Evolutionary conservation across 2,329 filamentous ascomycete genomes (phyloP).

Genomic region (Pseudocercospora vitis): DNA sequence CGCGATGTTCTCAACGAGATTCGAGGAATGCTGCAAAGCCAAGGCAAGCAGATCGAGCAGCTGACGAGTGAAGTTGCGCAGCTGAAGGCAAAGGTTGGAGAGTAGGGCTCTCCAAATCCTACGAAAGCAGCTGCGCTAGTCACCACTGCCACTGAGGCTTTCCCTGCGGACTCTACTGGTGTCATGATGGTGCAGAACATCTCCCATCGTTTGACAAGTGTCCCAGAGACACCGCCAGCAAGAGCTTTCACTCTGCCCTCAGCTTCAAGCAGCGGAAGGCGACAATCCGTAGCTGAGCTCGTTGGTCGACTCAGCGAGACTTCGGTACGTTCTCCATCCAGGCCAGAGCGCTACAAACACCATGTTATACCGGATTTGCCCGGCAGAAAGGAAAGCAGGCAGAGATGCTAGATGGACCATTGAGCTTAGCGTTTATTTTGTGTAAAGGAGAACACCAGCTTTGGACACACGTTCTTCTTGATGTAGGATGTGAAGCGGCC

Average conservation of each 20-base stretch:
- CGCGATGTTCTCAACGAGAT: conserved; percentile 72
- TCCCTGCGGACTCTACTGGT: not conserved
- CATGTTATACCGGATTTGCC: conserved; percentile 17
- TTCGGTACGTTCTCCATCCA: not conserved
- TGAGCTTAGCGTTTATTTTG: not conserved
- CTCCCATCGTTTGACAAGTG: not conserved
- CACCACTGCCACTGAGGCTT: not conserved
- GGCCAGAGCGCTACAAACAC: conserved; percentile 11
- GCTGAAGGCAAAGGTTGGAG: conserved; percentile 64
- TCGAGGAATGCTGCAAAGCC: conserved; percentile 72
- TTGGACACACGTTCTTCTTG: not conserved
- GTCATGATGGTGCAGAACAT: not conserved
- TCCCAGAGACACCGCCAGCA: not conserved
- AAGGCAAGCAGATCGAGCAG: conserved; percentile 73
- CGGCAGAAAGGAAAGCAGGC: not conserved
- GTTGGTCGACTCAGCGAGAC: conserved; percentile 1
- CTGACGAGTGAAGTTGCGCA: conserved; percentile 79
- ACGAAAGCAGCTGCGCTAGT: not conserved
- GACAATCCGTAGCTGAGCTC: conserved; percentile 6
- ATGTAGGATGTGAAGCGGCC: not conserved
- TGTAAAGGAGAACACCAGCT: not conserved
- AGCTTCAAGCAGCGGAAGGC: not conserved
- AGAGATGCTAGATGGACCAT: not conserved
- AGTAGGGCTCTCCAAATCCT: conserved; percentile 21
- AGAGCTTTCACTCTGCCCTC: not conserved